These are phyloP conservation scores for Magnaporthiopsis incrustans DNA, from an alignment of 2,329 filamentous ascomycete genomes.

Conservation along the genomic window DNA sequence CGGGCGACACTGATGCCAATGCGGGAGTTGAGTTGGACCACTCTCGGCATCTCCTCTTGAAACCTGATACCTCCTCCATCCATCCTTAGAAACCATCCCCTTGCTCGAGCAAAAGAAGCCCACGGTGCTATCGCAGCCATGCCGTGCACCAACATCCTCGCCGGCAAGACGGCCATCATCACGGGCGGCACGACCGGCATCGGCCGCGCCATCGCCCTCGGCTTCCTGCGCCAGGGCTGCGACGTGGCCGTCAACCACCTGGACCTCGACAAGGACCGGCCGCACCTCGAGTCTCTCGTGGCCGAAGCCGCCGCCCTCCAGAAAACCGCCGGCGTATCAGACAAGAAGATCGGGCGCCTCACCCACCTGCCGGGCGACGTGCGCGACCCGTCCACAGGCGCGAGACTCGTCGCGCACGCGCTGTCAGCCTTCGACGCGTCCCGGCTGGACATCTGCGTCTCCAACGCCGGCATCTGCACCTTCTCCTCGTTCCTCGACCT, in stretches of 20 bases:
- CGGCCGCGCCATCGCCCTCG: slow-evolving; percentile 74
- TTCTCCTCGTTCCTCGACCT: slow-evolving; percentile 82
- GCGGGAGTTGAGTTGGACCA: neutral
- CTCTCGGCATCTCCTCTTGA: neutral
- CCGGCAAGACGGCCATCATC: slow-evolving; percentile 73
- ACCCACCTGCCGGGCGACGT: slow-evolving; percentile 72
- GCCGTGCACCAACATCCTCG: slow-evolving; percentile 48
- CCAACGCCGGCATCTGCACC: slow-evolving; percentile 81
- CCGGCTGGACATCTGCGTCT: slow-evolving; percentile 70
- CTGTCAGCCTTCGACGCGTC: slow-evolving; percentile 49
- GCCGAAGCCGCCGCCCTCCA: slow-evolving; percentile 40
- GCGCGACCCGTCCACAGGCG: slow-evolving; percentile 62
- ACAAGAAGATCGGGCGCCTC: slow-evolving; percentile 45
- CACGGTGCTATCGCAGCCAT: no score
- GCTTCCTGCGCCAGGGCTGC: slow-evolving; percentile 70
- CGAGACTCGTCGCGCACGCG: slow-evolving; percentile 56
- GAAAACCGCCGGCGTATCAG: slow-evolving; percentile 18
- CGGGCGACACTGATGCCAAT: neutral
- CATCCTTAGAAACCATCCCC: no score
- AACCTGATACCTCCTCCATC: neutral
- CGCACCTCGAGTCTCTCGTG: slow-evolving; percentile 45
- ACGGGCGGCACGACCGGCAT: slow-evolving; percentile 84
- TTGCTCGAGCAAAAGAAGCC: no score
- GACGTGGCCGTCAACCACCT: slow-evolving; percentile 76
- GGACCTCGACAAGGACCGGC: slow-evolving; percentile 43